phyloP scores from a whole-genome alignment of 1,284 basidiomycete genomes.

The Phellopilus nigrolimitatus region DNA sequence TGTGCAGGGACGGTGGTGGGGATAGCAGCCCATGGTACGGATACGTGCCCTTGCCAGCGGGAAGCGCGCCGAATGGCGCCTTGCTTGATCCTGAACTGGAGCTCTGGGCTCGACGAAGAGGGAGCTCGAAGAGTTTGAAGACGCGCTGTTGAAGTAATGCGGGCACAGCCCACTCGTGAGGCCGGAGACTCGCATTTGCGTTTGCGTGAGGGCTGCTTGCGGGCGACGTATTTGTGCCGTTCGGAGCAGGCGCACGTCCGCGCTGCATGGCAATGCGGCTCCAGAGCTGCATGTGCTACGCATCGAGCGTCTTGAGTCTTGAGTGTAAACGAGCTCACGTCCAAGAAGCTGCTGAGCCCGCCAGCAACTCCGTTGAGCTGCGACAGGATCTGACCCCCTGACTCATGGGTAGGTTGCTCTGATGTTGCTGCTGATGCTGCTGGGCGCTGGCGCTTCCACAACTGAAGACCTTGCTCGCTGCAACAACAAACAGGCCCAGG shows the following conservation, averaged over 20 bases:
- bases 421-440: background rate
- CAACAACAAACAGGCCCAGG: constrained; percentile 17
- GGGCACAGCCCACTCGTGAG: too few species aligned
- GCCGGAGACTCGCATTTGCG: constrained; percentile 32
- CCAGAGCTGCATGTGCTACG: constrained; percentile 87
- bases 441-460: constrained; percentile 12
- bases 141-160: constrained; percentile 44
- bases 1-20: constrained; percentile 19
- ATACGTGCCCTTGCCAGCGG: constrained; percentile 46
- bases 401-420: constrained; percentile 16
- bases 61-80: constrained; percentile 34
- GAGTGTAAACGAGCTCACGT: constrained; percentile 74
- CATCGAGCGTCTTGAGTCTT: constrained; percentile 80
- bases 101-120: constrained; percentile 12
- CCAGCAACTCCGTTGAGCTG: constrained; percentile 34
- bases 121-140: constrained; percentile 14
- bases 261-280: constrained; percentile 62
- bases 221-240: constrained; percentile 30
- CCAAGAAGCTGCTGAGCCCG: constrained; percentile 63
- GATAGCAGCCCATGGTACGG: constrained; percentile 15
- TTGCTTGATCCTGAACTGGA: too few species aligned
- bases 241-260: too few species aligned
- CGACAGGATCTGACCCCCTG: constrained; percentile 24
- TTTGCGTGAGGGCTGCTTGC: constrained; percentile 6
- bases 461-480: constrained; percentile 23